A percentile compares a stretch with the other conserved stretches of the same genome.
Evolutionary conservation across 495 filamentous ascomycete genomes (phyloP).

Genomic region (Podospora comata): DNA sequence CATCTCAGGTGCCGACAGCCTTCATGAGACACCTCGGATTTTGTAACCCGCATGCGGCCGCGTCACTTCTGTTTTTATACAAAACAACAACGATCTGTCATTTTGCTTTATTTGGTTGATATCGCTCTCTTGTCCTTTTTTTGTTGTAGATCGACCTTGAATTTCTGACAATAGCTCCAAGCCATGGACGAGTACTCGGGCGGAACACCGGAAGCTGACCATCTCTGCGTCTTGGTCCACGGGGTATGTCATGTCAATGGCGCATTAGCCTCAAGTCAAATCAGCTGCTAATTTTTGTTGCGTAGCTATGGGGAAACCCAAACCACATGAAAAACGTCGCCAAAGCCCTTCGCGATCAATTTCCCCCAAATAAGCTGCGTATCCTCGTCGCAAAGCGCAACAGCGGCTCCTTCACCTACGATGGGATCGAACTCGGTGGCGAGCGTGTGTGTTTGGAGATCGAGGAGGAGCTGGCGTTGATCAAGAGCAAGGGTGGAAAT

Average conservation of each 20-base stretch:
- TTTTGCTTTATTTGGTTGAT: neutral
- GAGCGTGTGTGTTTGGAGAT: constrained; percentile 87
- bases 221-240: constrained; percentile 93
- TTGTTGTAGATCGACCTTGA: neutral
- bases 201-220: constrained; percentile 49
- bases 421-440: constrained; percentile 87
- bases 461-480: constrained; percentile 70
- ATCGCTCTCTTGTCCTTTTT: constrained; percentile 4
- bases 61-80: neutral
- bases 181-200: constrained; percentile 40
- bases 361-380: constrained; percentile 63
- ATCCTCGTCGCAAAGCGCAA: constrained; percentile 78
- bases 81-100: neutral
- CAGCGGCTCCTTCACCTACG: constrained; percentile 81
- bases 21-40: neutral
- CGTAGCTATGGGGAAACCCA: constrained; percentile 88
- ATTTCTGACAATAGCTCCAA: neutral
- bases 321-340: constrained; percentile 72
- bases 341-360: constrained; percentile 60
- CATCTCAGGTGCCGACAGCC: constrained; percentile 1
- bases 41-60: neutral
- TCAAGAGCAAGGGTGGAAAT: constrained; percentile 59
- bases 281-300: constrained; percentile 25
- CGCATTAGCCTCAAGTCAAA: neutral
- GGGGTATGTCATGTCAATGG: constrained; percentile 55